These are phyloP conservation scores for Populus simonii DNA, from an alignment of 345 rosid species.

Conservation along the genomic window DNA sequence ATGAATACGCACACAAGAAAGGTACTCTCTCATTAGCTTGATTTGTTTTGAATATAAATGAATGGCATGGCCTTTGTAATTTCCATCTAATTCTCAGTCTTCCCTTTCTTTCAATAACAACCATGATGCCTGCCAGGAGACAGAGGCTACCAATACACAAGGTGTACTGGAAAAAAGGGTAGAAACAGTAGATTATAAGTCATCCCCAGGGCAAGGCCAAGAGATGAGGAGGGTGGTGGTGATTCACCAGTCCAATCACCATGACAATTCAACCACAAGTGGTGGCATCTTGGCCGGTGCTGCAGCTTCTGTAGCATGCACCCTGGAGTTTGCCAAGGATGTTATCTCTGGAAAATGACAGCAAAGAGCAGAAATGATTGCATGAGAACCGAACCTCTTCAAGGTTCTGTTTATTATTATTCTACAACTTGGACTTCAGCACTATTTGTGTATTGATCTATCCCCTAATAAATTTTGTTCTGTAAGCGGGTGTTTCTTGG, in stretches of 20 bases:
- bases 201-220: constrained; percentile 51
- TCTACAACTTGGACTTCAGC: neutral
- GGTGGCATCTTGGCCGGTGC: constrained; percentile 60
- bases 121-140: constrained; percentile 22
- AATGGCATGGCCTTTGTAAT: neutral
- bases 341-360: constrained; percentile 11
- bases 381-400: too few species aligned
- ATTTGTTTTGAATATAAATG: neutral
- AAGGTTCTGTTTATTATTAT: neutral
- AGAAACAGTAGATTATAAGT: constrained; percentile 38
- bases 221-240: constrained; percentile 49
- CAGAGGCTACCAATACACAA: constrained; percentile 17
- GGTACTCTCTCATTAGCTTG: constrained; percentile 15
- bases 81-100: neutral
- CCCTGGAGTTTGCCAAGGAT: constrained; percentile 60
- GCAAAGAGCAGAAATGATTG: neutral
- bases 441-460: neutral
- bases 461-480: neutral
- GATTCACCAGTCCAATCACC: constrained; percentile 37
- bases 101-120: neutral
- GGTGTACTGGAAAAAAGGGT: constrained; percentile 40
- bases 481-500: neutral
- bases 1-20: constrained; percentile 27
- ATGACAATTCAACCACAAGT: constrained; percentile 36
- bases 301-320: constrained; percentile 49